Conservation (phyloP, 768 basidiomycete species). For the Boletus rufocinnamomeus region DNA sequence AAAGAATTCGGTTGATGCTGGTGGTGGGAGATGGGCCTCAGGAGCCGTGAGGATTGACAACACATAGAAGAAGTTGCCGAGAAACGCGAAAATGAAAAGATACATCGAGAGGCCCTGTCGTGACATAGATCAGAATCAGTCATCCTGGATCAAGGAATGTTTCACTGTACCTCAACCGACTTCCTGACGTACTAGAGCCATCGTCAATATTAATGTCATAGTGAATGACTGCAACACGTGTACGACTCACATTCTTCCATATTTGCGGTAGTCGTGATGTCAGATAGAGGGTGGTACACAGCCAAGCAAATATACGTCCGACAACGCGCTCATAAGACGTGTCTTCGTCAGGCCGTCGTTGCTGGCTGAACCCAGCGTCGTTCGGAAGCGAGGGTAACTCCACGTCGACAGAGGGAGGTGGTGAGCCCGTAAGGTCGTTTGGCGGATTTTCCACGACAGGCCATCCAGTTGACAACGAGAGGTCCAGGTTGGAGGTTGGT, state of each 20-base stretch:
- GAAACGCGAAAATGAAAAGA: slow-evolving; percentile 90
- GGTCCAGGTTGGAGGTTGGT: slow-evolving; percentile 7
- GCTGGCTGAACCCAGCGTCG: slow-evolving; percentile 7
- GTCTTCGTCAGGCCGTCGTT: slow-evolving; percentile 23
- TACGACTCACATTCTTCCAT: slow-evolving; percentile 90
- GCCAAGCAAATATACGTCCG: slow-evolving; percentile 93
- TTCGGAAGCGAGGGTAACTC: slow-evolving; percentile 19
- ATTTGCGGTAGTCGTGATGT: slow-evolving; percentile 96
- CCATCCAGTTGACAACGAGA: slow-evolving; percentile 1
- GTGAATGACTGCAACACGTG: slow-evolving; percentile 1
- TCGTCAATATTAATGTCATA: slow-evolving; percentile 2
- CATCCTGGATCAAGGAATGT: slow-evolving; percentile 5
- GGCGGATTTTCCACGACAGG: slow-evolving; percentile 18
- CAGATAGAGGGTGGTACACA: slow-evolving; percentile 89
- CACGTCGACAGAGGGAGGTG: slow-evolving; percentile 14
- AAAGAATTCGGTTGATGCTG: slow-evolving; percentile 64
- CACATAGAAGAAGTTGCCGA: slow-evolving; percentile 94
- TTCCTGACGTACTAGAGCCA: slow-evolving; percentile 72
- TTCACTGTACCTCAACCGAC: slow-evolving; percentile 71
- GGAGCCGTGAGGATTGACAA: slow-evolving; percentile 85
- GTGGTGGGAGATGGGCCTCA: slow-evolving; percentile 54
- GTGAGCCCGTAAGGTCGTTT: slow-evolving; percentile 5
- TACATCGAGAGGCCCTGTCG: slow-evolving; percentile 86
- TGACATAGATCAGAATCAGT: slow-evolving; percentile 6
- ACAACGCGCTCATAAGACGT: slow-evolving; percentile 59